Evolutionary conservation across 495 filamentous ascomycete genomes (phyloP).

Genomic region (Penicillium subrubescens): DNA sequence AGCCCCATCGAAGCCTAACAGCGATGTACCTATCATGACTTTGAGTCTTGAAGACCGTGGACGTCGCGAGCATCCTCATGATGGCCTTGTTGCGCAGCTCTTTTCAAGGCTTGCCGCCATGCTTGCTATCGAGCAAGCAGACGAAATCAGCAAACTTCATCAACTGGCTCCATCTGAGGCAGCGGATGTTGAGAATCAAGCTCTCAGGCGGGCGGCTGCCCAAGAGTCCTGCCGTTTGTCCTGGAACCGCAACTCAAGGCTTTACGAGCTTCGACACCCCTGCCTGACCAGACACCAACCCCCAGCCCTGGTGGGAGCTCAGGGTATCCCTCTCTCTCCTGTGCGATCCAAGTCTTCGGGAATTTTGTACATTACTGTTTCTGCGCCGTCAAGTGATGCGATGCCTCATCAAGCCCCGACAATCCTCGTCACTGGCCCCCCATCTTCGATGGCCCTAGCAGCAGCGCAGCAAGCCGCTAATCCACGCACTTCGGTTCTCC

Average conservation of each 20-base stretch:
- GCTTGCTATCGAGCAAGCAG: constrained; percentile 66
- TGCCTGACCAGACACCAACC: constrained; percentile 58
- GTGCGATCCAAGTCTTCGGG: constrained; percentile 39
- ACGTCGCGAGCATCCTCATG: constrained; percentile 60
- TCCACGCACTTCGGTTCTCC: constrained; percentile 45
- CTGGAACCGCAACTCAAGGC: constrained; percentile 62
- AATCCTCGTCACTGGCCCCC: constrained; percentile 45
- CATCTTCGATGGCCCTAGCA: constrained; percentile 37
- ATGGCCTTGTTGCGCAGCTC: constrained; percentile 73
- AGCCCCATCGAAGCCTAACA: constrained; percentile 39
- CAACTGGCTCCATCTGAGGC: constrained; percentile 45
- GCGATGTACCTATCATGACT: constrained; percentile 53
- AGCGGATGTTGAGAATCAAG: constrained; percentile 53
- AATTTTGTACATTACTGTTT: constrained; percentile 44
- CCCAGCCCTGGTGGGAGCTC: constrained; percentile 53
- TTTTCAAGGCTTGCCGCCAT: constrained; percentile 71
- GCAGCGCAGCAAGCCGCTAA: constrained; percentile 44
- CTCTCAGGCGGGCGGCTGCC: constrained; percentile 64
- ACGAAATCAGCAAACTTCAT: constrained; percentile 44
- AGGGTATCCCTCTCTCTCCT: constrained; percentile 66
- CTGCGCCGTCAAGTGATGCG: constrained; percentile 32
- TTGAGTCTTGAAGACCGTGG: constrained; percentile 61
- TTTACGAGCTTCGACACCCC: constrained; percentile 75
- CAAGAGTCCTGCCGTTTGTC: constrained; percentile 72
- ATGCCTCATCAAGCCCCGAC: constrained; percentile 38